These are phyloP conservation scores for Penicillium silybi DNA, from an alignment of 495 filamentous ascomycete species.

Conservation along the genomic window DNA sequence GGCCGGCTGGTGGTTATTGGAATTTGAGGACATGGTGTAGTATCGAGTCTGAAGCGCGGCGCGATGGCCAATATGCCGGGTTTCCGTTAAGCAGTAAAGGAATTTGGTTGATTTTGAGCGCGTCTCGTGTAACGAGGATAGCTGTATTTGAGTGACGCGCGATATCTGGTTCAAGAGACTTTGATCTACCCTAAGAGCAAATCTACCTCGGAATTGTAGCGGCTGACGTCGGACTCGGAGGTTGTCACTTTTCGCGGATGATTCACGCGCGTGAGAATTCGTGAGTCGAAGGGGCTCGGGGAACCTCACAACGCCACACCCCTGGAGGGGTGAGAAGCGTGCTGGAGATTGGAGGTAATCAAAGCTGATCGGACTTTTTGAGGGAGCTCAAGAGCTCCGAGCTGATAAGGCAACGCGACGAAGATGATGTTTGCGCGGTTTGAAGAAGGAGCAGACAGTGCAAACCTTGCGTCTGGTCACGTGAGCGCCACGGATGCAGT, in stretches of 20 bases:
- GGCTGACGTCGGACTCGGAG: not conserved
- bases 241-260: not conserved
- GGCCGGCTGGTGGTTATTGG: constrained; percentile 32
- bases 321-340: constrained; percentile 12
- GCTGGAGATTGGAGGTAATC: not conserved
- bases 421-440: constrained; percentile 46
- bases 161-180: not conserved
- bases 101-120: not conserved
- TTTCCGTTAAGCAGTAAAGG: not conserved
- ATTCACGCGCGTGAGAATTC: not conserved
- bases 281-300: not conserved
- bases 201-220: not conserved
- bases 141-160: not conserved
- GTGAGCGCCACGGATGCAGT: not conserved
- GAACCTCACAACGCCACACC: constrained; percentile 9
- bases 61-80: not conserved
- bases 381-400: constrained; percentile 7
- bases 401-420: constrained; percentile 18
- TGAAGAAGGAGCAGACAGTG: constrained; percentile 48
- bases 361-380: not conserved
- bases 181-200: not conserved
- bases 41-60: not conserved
- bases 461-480: constrained; percentile 31
- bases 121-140: not conserved
- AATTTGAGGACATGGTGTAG: constrained; percentile 25